These are phyloP conservation scores for Melaleuca alternifolia DNA, from an alignment of 345 rosid species.

Conservation along the genomic window DNA sequence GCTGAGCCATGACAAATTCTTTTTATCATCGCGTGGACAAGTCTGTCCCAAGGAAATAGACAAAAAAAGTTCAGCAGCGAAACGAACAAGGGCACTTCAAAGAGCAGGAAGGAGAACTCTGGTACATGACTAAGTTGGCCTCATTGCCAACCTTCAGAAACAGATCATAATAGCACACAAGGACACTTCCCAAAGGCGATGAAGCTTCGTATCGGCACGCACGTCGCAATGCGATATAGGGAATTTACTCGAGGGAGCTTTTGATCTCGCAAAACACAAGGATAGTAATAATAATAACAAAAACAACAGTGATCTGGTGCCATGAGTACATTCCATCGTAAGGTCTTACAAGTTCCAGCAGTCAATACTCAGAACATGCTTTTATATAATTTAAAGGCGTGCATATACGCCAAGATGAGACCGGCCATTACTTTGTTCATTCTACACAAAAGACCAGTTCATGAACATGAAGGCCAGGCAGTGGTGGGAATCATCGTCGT, in stretches of 20 bases:
- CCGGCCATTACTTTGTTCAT: background rate
- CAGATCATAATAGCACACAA: background rate
- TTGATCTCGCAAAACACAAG: background rate
- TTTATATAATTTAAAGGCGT: background rate
- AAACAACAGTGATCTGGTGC: background rate
- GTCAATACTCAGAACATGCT: background rate
- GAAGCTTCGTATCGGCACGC: background rate
- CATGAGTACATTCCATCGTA: background rate
- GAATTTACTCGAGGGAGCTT: background rate
- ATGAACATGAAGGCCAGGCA: conserved; percentile 76
- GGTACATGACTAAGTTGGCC: background rate
- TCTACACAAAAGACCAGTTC: conserved; percentile 81
- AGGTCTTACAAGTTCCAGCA: background rate
- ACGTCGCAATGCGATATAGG: background rate
- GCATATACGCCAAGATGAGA: background rate
- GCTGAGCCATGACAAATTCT: background rate
- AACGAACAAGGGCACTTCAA: background rate
- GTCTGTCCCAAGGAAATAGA: background rate
- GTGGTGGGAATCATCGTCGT: conserved; percentile 64
- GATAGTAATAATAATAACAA: background rate
- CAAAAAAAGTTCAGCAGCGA: background rate
- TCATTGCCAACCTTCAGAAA: background rate
- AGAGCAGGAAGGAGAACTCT: background rate
- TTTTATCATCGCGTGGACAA: background rate
- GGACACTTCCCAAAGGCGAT: background rate